Evolutionary conservation across 306 rosid genomes (phyloP).

Genomic region (Malus fusca): DNA sequence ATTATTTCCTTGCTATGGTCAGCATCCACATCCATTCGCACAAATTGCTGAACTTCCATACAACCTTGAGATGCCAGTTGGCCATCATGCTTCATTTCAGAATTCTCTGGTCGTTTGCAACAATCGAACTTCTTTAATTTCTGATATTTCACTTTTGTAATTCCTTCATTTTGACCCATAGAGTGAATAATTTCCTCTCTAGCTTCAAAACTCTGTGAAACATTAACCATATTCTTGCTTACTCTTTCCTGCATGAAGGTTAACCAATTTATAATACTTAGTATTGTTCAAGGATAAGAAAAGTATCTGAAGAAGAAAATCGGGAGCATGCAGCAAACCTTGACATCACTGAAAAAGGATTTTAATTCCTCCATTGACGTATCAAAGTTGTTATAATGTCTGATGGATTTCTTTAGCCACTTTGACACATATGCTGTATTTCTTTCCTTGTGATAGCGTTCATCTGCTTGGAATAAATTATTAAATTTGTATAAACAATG

Average conservation of each 20-base stretch:
- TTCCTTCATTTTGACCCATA: constrained; percentile 24
- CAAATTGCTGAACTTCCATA: constrained; percentile 24
- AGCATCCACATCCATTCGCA: constrained; percentile 21
- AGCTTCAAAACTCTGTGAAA: constrained; percentile 21
- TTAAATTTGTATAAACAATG: not conserved
- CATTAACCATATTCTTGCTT: constrained; percentile 33
- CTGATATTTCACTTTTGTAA: constrained; percentile 31
- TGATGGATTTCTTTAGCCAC: constrained; percentile 79
- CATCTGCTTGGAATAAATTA: constrained; percentile 56
- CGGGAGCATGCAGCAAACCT: constrained; percentile 39
- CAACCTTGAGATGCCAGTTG: constrained; percentile 31
- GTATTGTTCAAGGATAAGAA: not conserved
- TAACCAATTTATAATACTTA: constrained; percentile 2
- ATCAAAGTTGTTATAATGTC: constrained; percentile 50
- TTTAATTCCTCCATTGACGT: constrained; percentile 49
- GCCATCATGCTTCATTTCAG: constrained; percentile 21
- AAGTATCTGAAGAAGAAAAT: constrained; percentile 1
- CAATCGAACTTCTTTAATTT: constrained; percentile 29
- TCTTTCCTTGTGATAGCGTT: constrained; percentile 76
- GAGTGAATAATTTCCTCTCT: constrained; percentile 17
- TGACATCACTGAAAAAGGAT: constrained; percentile 55
- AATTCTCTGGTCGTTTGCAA: constrained; percentile 24
- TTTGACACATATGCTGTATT: constrained; percentile 65
- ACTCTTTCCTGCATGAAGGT: constrained; percentile 53
- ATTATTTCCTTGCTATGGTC: constrained; percentile 28